Evolutionary conservation across 1,139 yeast species (phyloP), one percentile per base, ranked within the genome.

Genomic region (Suhomyces terraborum): DNA sequence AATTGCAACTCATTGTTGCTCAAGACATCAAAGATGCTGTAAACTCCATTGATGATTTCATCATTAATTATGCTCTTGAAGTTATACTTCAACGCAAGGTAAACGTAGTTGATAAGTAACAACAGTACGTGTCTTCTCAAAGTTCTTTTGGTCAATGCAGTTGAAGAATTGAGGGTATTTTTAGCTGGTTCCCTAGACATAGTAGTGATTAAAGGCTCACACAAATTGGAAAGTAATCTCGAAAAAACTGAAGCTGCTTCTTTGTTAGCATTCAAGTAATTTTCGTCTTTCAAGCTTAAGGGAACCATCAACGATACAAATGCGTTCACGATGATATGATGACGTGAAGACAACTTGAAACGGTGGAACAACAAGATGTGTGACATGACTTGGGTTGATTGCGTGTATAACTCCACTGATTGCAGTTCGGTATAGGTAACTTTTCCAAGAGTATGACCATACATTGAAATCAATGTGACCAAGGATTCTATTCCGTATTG

Each of bases 401-500:
- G 49, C 3, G 64, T 48, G 53, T 70, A 80, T 1, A 69, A 35
- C 1, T 48, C 51, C 8, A 47, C 52, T 4, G 35, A 43, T 1
- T 53, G 46, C 5, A 35, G 27, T 2, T 32, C 48, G 24, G 28
- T 32, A 14, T 5, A 26, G 3, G 16, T 3, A 9, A 6, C 10
- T 9, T 14, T 3, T 5, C 25, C 16, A 6, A 32, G 35, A 4
- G 23, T 20, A 16, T 32, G 32, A 1, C 41, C 41, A 12, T 37
- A 41, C 20, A 23, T 37, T 12, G 72, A 54, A 4, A 73, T 51
- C 35, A 72, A 43, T 3, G 71, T 58, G 3, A 84, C 44, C 1
- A 74, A 58, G 22, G 73, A 51, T 57, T 88, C 96, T 14, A 84
- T 62, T 3, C 78, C 59, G 54, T 84, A 84, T 57, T 88, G 96